Conservation (phyloP, 2,329 filamentous ascomycete species). For the Penicillium fuscoglaucum region DNA sequence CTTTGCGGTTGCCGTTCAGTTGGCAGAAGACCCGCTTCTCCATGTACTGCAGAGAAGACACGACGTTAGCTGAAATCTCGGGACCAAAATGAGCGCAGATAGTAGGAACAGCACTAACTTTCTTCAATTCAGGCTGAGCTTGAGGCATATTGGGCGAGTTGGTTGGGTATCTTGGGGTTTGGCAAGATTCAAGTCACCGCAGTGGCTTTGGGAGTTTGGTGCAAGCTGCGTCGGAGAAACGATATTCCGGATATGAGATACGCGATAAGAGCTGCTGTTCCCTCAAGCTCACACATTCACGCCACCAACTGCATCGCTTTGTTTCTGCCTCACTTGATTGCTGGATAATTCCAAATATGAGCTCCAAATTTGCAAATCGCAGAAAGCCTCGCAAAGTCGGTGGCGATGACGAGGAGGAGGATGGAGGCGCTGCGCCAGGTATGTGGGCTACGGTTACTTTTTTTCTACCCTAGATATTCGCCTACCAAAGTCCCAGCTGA, state of each 20-base stretch:
- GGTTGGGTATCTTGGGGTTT: conserved; percentile 25
- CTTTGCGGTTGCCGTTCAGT: conserved; percentile 95
- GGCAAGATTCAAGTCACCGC: conserved; percentile 23
- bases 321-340: neutral
- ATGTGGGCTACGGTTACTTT: conserved; percentile 26
- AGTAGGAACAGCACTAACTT: conserved; percentile 58
- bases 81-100: conserved; percentile 1
- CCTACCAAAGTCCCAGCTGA: conserved; percentile 6
- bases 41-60: conserved; percentile 69
- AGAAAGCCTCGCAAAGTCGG: conserved; percentile 77
- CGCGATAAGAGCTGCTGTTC: conserved; percentile 24
- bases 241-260: conserved; percentile 32
- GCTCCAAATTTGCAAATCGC: conserved; percentile 55
- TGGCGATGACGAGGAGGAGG: conserved; percentile 61
- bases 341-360: conserved; percentile 45
- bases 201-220: conserved; percentile 34
- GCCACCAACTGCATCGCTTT: conserved; percentile 11
- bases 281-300: neutral
- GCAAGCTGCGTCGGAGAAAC: conserved; percentile 36
- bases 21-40: conserved; percentile 99
- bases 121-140: conserved; percentile 98
- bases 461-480: conserved; percentile 26
- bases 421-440: conserved; percentile 41
- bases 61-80: conserved; percentile 16
- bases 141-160: conserved; percentile 74